These are phyloP conservation scores for Epichloe bromicola DNA, from an alignment of 2,329 filamentous ascomycete genomes.

Conservation along the genomic window DNA sequence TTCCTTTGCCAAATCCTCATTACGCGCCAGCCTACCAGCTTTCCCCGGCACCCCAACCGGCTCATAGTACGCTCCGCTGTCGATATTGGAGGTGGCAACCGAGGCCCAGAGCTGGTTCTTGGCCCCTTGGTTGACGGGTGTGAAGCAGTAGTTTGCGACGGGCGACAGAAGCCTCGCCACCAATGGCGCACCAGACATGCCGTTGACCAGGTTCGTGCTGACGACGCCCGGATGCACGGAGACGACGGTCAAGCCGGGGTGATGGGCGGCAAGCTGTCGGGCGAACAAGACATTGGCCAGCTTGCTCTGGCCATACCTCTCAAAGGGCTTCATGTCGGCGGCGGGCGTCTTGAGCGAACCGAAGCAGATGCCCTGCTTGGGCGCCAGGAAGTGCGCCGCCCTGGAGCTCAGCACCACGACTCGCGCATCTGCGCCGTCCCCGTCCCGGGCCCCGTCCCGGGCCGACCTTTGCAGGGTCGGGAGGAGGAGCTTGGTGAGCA, in stretches of 20 bases:
- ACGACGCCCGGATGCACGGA: conserved; percentile 18
- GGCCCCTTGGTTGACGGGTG: conserved; percentile 19
- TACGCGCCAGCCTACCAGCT: conserved; percentile 10
- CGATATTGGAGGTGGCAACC: conserved; percentile 17
- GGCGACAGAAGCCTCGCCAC: conserved; percentile 6
- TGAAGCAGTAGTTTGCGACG: conserved; percentile 10
- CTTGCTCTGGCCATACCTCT: conserved; percentile 20
- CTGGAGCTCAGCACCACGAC: conserved; percentile 17
- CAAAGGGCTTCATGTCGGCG: conserved; percentile 9
- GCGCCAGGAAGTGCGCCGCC: conserved; percentile 13
- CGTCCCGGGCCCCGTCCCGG: not conserved
- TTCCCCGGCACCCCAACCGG: conserved; percentile 17
- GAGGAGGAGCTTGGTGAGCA: conserved; percentile 26
- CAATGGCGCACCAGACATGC: conserved; percentile 5
- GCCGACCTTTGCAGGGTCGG: conserved; percentile 18
- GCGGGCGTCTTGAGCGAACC: conserved; percentile 14
- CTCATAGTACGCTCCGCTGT: conserved; percentile 21
- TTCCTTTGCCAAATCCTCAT: conserved; percentile 16
- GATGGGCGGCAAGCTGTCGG: conserved; percentile 13
- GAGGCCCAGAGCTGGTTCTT: conserved; percentile 31
- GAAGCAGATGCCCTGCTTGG: conserved; percentile 17
- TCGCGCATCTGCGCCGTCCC: conserved; percentile 13
- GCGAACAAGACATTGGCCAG: conserved; percentile 18
- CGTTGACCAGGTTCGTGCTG: conserved; percentile 14
- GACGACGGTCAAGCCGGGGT: conserved; percentile 13